These are phyloP conservation scores for Cladosporium cucumerinum DNA, from an alignment of 2,329 filamentous ascomycete genomes.

Conservation along the genomic window DNA sequence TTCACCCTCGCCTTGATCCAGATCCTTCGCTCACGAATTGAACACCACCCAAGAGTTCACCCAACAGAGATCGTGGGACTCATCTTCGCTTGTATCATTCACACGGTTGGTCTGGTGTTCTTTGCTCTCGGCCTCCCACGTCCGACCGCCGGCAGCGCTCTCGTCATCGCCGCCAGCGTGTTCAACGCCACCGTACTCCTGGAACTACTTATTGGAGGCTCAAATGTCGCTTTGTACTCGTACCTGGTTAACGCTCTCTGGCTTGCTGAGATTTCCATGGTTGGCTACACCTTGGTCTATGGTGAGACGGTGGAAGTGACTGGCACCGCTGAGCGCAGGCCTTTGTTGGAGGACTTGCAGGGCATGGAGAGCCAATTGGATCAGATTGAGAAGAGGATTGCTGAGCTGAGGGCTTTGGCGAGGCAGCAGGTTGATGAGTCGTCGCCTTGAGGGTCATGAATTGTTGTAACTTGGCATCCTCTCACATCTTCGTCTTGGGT, in stretches of 20 bases:
- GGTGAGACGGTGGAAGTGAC: neutral
- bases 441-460: neutral
- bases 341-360: conserved; percentile 2
- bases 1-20: neutral
- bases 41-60: neutral
- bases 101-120: neutral
- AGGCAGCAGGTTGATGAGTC: neutral
- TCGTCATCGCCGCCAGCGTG: neutral
- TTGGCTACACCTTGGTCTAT: neutral
- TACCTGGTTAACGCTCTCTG: neutral
- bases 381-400: conserved; percentile 2
- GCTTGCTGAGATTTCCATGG: neutral
- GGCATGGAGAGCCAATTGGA: neutral
- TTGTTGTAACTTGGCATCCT: too few relatives aligned
- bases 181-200: conserved; percentile 1
- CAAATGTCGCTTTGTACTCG: neutral
- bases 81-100: neutral
- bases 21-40: neutral
- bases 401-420: neutral
- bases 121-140: neutral
- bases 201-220: neutral
- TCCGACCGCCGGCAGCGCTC: neutral
- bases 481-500: too few relatives aligned
- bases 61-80: neutral
- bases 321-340: neutral